A percentile compares a stretch with the other conserved stretches of the same genome.
Evolutionary conservation across 192 early-diverging fungal genomes (phyloP).

Genomic region (Powellomyces hirtus): DNA sequence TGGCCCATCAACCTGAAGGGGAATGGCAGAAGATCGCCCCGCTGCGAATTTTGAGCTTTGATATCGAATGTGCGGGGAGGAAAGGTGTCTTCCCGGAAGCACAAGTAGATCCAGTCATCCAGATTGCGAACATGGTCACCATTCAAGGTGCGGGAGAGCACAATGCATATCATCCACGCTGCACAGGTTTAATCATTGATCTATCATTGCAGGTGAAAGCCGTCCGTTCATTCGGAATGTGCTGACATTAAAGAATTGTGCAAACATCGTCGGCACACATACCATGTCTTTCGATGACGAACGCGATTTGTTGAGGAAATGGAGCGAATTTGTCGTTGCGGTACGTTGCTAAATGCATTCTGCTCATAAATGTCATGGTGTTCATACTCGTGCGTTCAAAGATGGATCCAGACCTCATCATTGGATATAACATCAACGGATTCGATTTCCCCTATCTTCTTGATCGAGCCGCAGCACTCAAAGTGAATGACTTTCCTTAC

Average conservation of each 20-base stretch:
- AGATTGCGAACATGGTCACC: slow-evolving; percentile 94
- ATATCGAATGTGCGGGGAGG: slow-evolving; percentile 97
- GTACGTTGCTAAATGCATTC: slow-evolving; percentile 15
- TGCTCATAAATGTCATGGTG: neutral
- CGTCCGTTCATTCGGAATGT: slow-evolving; percentile 93
- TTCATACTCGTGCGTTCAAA: slow-evolving; percentile 3
- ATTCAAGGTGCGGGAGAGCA: too few species aligned
- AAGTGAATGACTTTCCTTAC: slow-evolving; percentile 75
- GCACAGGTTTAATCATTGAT: neutral
- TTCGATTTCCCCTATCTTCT: slow-evolving; percentile 97
- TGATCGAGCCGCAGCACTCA: slow-evolving; percentile 80
- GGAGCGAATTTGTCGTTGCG: slow-evolving; percentile 83
- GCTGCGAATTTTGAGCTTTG: slow-evolving; percentile 90
- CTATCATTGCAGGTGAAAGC: too few species aligned
- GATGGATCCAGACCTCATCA: slow-evolving; percentile 90
- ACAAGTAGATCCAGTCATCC: slow-evolving; percentile 88
- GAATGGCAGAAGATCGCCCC: slow-evolving; percentile 95
- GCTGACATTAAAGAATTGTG: slow-evolving; percentile 87
- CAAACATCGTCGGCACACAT: slow-evolving; percentile 89
- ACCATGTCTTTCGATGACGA: slow-evolving; percentile 78
- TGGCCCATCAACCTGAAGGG: slow-evolving; percentile 81
- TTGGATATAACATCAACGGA: slow-evolving; percentile 95
- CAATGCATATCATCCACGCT: too few species aligned
- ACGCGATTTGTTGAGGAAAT: slow-evolving; percentile 70
- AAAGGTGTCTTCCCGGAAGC: slow-evolving; percentile 96